Evolutionary conservation across 441 rosid genomes (phyloP).

Genomic region (Flueggea neowawraea): DNA sequence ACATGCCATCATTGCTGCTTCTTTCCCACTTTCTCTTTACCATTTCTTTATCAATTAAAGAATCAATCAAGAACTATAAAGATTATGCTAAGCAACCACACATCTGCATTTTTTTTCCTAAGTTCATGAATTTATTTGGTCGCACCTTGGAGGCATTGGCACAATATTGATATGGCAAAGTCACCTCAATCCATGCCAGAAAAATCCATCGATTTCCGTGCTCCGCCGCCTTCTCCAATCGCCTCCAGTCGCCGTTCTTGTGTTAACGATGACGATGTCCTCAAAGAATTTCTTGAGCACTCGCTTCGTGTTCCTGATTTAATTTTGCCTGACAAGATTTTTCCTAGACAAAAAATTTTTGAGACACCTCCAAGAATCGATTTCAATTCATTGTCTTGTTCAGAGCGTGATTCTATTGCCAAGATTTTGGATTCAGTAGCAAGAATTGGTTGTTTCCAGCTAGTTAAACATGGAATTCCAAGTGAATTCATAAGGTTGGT

Average conservation of each 20-base stretch:
- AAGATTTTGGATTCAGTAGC: conserved; percentile 47
- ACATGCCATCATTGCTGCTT: conserved; percentile 51
- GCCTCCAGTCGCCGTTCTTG: conserved; percentile 69
- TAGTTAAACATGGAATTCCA: conserved; percentile 62
- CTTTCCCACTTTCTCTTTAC: conserved; percentile 13
- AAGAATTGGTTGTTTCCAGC: conserved; percentile 71
- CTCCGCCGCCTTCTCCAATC: conserved; percentile 88
- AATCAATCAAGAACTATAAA: background rate
- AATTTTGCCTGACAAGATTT: conserved; percentile 68
- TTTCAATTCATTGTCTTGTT: conserved; percentile 30
- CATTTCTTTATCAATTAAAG: too few relatives aligned
- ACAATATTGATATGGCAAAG: conserved; percentile 27
- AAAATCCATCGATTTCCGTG: conserved; percentile 60
- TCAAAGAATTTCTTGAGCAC: conserved; percentile 70
- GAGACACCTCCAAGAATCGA: conserved; percentile 61
- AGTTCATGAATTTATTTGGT: too few relatives aligned
- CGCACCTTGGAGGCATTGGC: too few relatives aligned
- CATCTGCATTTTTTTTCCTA: too few relatives aligned
- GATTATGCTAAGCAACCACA: too few relatives aligned
- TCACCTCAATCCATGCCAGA: conserved; percentile 47
- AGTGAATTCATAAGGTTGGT: conserved; percentile 27
- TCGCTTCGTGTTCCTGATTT: conserved; percentile 78
- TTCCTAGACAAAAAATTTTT: conserved; percentile 61
- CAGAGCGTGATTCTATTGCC: conserved; percentile 21
- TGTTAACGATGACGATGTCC: conserved; percentile 60